Evolutionary conservation across 2,329 filamentous ascomycete genomes (phyloP), one percentile per base, ranked within the genome.

Genomic region (Furcasterigmium furcatum): DNA sequence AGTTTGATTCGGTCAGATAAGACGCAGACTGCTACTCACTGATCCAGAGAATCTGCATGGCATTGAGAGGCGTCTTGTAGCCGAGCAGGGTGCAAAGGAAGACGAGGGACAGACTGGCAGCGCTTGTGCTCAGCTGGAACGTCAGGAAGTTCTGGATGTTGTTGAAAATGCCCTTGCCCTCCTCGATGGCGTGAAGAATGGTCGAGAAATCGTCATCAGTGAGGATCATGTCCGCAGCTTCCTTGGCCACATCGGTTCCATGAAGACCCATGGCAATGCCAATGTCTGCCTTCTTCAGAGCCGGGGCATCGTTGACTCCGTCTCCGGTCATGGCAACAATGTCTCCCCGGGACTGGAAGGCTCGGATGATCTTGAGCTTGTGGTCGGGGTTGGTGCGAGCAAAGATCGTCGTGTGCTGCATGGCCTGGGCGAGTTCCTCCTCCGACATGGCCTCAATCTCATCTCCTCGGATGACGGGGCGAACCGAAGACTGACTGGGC

Each of bases 21-120:
- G 24, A 22, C 12, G 5, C 7, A 10, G 20, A 4, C 14, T 40
- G 27, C 13, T 2, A 80, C 90, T 72, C 73, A 96, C 92, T 99
- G 60, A 99, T 99, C 94, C 94, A 99, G 35, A 99, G 79, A 72
- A 99, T 99, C 71, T 99, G 94, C 94, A 99, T 99, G 41, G 94
- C 91, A 64, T 99, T 99, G 49, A 99, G 76, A 38, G 94, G 95
- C 62, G 94, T 96, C 68, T 90, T 91, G 71, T 95, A 94, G 32
- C 94, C 94, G 50, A 96, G 79, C 55, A 89, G 87, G 24, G 91
- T 96, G 74, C 91, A 96, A 58, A 99, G 68, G 55, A 99, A 82
- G 16, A 99, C 94, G 44, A 99, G 76, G 47, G 88, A 90, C 54
- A 99, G 74, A 50, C 94, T 91, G 45, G 95, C 94, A 18, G 95